Evolutionary conservation across 495 filamentous ascomycete species (phyloP).

Genomic region (Podospora conica): DNA sequence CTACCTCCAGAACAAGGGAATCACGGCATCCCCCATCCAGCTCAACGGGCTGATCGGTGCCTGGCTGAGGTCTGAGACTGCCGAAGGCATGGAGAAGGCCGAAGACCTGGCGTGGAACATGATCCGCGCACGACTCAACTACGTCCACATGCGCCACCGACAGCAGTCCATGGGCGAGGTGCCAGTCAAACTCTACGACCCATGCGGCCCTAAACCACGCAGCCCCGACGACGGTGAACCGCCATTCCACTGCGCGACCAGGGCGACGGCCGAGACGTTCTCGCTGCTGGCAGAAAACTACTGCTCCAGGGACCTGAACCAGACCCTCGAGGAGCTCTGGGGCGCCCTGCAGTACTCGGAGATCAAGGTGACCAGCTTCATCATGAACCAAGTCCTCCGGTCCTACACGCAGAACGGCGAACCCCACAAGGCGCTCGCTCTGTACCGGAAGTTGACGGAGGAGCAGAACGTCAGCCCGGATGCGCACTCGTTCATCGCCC

Average conservation of each 20-base stretch:
- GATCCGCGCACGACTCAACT: slow-evolving; percentile 60
- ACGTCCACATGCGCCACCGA: slow-evolving; percentile 37
- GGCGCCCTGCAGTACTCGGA: slow-evolving; percentile 51
- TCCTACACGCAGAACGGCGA: slow-evolving; percentile 51
- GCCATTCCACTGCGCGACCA: slow-evolving; percentile 30
- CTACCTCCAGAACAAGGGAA: slow-evolving; percentile 59
- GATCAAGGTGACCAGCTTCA: slow-evolving; percentile 59
- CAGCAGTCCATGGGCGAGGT: slow-evolving; percentile 5
- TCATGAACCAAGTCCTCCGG: slow-evolving; percentile 70
- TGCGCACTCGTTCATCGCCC: slow-evolving; percentile 60
- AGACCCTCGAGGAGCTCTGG: slow-evolving; percentile 52
- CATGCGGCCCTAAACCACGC: slow-evolving; percentile 13
- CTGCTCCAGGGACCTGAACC: slow-evolving; percentile 51
- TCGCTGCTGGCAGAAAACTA: slow-evolving; percentile 68
- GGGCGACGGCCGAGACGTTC: slow-evolving; percentile 70
- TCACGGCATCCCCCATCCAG: slow-evolving; percentile 60
- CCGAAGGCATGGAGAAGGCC: slow-evolving; percentile 50
- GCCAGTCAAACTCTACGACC: slow-evolving; percentile 10
- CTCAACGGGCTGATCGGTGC: slow-evolving; percentile 71
- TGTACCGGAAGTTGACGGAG: slow-evolving; percentile 43
- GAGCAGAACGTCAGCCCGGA: slow-evolving; percentile 49
- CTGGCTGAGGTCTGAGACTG: slow-evolving; percentile 58
- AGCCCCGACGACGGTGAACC: slow-evolving; percentile 12
- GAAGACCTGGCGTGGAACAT: slow-evolving; percentile 71
- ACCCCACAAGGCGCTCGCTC: slow-evolving; percentile 46